These are phyloP conservation scores for Nidula microcarpa DNA, from an alignment of 768 basidiomycete genomes.

Conservation along the genomic window DNA sequence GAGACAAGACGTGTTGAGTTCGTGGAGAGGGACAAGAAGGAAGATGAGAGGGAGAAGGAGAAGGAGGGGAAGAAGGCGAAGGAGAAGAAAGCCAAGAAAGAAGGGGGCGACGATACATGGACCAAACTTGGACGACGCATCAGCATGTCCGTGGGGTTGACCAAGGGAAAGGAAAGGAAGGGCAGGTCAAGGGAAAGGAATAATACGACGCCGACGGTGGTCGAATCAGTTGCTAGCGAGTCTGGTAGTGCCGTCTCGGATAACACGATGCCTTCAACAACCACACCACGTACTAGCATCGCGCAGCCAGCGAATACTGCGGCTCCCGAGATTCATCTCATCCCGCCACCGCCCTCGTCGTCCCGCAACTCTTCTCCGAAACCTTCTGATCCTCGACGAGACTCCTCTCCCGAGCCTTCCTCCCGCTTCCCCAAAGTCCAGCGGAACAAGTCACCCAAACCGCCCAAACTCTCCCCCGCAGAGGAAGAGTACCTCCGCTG, in stretches of 20 bases:
- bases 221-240: neutral
- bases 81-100: slow-evolving; percentile 24
- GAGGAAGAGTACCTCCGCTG: slow-evolving; percentile 67
- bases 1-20: slow-evolving; percentile 33
- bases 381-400: too few relatives aligned
- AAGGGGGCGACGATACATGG: slow-evolving; percentile 51
- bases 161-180: slow-evolving; percentile 32
- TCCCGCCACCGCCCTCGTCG: neutral
- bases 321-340: neutral
- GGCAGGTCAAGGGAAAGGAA: slow-evolving; percentile 25
- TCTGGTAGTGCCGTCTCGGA: neutral
- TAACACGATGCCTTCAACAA: neutral
- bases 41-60: slow-evolving; percentile 22
- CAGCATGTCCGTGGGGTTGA: slow-evolving; percentile 53
- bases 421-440: slow-evolving; percentile 15
- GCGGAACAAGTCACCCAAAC: slow-evolving; percentile 42
- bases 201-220: neutral
- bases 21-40: slow-evolving; percentile 17
- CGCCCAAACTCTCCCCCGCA: slow-evolving; percentile 50
- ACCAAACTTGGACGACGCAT: slow-evolving; percentile 62
- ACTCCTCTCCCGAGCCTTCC: slow-evolving; percentile 6
- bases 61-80: slow-evolving; percentile 23
- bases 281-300: neutral
- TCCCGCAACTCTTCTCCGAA: too few relatives aligned
- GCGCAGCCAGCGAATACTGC: neutral